Base-by-base conservation (phyloP, 208 protist species). In the Balamuthia mandrillaris region DNA sequence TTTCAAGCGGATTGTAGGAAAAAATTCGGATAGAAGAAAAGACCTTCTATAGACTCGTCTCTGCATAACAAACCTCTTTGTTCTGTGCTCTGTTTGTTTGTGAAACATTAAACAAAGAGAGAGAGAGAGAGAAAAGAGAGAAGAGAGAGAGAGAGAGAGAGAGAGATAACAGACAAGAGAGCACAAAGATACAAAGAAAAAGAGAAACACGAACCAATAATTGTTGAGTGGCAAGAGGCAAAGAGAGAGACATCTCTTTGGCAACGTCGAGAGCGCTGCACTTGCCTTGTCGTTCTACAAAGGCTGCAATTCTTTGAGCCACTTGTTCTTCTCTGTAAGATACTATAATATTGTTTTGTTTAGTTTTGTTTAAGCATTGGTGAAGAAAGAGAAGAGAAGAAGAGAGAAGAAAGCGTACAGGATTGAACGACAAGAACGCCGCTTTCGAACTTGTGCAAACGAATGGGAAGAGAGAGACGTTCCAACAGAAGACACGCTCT, bases 21-120 rank as follows among this genome's bases (percentile, higher is more conserved):
- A n/a, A 90, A 82, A 60, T 90, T 90, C 18, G 35, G 33, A 39
- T 90, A 56, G n/a, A 88, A 90, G 44, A 86, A 60, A 37, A 88
- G 68, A 1, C 88, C 88, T 70, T 90, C 79, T 29, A 87, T 41
- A 14, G 88, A 87, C 77, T 90, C 88, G 70, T 90, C 88, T 35
- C 88, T 41, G 68, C 84, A 90, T 14, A 90, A 44, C 42, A 39
- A 56, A 21, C 56, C 88, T 9, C 47, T 18, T 61, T 45, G 56
- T 52, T 90, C 88, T 16, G 77, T 68, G 14, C 60, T 82, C 87
- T 89, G 52, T 24, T n/a, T 56, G 16, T n/a, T n/a, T n/a, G n/a
- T n/a, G n/a, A n/a, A n/a, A n/a, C n/a, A n/a, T n/a, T n/a, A n/a
- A n/a, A 31, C 66, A 39, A 35, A 39, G 31, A 3, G 61, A 18